Conservation (phyloP, 1,284 basidiomycete genomes). For the Trametes versicolor region DNA sequence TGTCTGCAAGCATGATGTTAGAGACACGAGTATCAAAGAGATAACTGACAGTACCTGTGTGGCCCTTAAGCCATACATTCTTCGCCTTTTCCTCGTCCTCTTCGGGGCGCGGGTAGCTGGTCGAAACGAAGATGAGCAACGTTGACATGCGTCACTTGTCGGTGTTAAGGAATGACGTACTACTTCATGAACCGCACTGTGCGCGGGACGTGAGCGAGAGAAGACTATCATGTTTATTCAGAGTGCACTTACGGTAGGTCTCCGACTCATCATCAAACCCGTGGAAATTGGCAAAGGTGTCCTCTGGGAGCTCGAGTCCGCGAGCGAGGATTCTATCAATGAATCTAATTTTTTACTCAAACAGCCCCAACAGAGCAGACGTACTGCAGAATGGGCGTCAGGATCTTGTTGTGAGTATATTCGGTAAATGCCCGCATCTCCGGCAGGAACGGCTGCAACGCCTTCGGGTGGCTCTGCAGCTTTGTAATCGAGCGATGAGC, state of each 20-base stretch:
- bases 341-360: background rate
- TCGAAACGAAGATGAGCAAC: background rate
- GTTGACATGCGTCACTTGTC: background rate
- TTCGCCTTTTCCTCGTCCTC: constrained; percentile 63
- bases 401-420: constrained; percentile 60
- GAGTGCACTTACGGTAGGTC: constrained; percentile 40
- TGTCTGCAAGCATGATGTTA: constrained; percentile 48
- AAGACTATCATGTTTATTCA: no score
- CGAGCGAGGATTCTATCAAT: constrained; percentile 53
- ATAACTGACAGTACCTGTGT: constrained; percentile 19
- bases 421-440: constrained; percentile 64
- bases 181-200: constrained; percentile 49
- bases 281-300: constrained; percentile 46
- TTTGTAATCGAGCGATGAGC: constrained; percentile 60
- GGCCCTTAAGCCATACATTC: constrained; percentile 54
- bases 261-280: constrained; percentile 41
- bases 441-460: constrained; percentile 62
- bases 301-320: constrained; percentile 47
- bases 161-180: constrained; percentile 34
- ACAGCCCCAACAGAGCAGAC: background rate
- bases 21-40: background rate
- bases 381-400: constrained; percentile 60
- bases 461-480: constrained; percentile 54
- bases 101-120: constrained; percentile 44
- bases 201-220: no score